phyloP scores from a whole-genome alignment of 495 filamentous ascomycete genomes.

The Talaromyces stipitatus region DNA sequence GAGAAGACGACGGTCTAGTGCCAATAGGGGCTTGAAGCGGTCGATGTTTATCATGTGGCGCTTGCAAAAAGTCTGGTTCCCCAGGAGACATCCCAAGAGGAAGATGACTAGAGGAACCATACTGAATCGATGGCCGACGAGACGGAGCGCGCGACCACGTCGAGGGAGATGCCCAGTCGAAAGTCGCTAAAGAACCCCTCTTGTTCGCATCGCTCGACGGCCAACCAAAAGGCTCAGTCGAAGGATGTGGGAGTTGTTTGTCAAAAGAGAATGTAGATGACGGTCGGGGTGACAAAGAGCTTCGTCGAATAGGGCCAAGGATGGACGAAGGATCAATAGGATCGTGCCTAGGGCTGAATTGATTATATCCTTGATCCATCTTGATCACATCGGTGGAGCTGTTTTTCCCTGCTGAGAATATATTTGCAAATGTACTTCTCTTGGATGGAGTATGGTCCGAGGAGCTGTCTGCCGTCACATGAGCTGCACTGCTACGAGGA shows the following conservation, averaged over 20 bases:
- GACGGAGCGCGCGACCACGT: slow-evolving; percentile 52
- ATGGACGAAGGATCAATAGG: slow-evolving; percentile 47
- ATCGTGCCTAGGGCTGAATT: slow-evolving; percentile 54
- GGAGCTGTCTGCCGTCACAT: slow-evolving; percentile 34
- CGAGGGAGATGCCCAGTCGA: slow-evolving; percentile 48
- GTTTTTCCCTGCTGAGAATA: slow-evolving; percentile 37
- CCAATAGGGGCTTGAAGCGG: slow-evolving; percentile 48
- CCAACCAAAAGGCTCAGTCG: slow-evolving; percentile 69
- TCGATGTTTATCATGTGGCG: slow-evolving; percentile 33
- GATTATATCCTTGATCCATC: slow-evolving; percentile 47
- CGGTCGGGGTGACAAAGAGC: slow-evolving; percentile 65
- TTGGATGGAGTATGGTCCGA: slow-evolving; percentile 37
- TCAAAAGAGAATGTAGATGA: slow-evolving; percentile 75
- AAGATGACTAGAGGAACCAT: slow-evolving; percentile 48
- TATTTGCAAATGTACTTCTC: slow-evolving; percentile 36
- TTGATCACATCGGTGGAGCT: slow-evolving; percentile 32
- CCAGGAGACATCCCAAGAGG: slow-evolving; percentile 38
- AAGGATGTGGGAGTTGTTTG: slow-evolving; percentile 62
- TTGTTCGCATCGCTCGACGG: slow-evolving; percentile 47
- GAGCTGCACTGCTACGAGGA: slow-evolving; percentile 35
- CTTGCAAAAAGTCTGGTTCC: slow-evolving; percentile 39
- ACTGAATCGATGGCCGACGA: slow-evolving; percentile 47
- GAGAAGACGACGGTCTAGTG: slow-evolving; percentile 46
- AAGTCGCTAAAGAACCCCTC: slow-evolving; percentile 44
- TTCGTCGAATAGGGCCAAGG: slow-evolving; percentile 46